These are phyloP conservation scores for Martiniozyma asiatica DNA, from an alignment of 1,139 yeast species.

Conservation along the genomic window DNA sequence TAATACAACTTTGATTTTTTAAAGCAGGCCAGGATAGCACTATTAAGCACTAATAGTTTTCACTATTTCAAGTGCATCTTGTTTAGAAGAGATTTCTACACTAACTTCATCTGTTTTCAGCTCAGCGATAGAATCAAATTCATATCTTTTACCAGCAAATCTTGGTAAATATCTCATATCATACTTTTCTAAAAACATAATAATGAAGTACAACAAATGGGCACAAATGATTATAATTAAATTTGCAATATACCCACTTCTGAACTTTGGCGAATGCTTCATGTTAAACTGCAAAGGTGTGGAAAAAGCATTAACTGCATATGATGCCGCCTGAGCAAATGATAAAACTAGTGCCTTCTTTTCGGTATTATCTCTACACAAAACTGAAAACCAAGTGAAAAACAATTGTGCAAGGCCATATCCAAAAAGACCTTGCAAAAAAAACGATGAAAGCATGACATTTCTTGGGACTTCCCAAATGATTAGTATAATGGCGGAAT, in stretches of 20 bases:
- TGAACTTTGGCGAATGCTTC: constrained; percentile 32
- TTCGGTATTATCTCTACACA: constrained; percentile 32
- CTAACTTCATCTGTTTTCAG: too few relatives aligned
- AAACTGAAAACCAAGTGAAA: constrained; percentile 39
- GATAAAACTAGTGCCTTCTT: constrained; percentile 37
- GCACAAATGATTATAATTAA: constrained; percentile 26
- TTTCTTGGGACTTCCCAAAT: constrained; percentile 8
- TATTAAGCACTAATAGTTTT: too few relatives aligned
- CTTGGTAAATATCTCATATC: constrained; percentile 9
- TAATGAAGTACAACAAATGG: constrained; percentile 7
- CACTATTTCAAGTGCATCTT: too few relatives aligned
- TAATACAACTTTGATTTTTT: too few relatives aligned
- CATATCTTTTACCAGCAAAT: constrained; percentile 11
- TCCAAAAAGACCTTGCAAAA: constrained; percentile 5
- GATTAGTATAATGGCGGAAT: constrained; percentile 8
- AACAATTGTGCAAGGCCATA: constrained; percentile 25
- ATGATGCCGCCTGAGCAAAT: constrained; percentile 37
- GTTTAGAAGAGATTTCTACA: too few relatives aligned
- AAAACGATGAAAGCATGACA: constrained; percentile 10
- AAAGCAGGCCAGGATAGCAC: too few relatives aligned
- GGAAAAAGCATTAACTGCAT: constrained; percentile 35
- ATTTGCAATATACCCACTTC: constrained; percentile 39
- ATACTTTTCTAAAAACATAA: constrained; percentile 13
- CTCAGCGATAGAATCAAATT: too few relatives aligned
- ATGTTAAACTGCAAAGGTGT: constrained; percentile 38